A percentile compares a stretch with the other conserved stretches of the same genome.
Evolutionary conservation across 1,284 basidiomycete genomes (phyloP).

Genomic region (Heterobasidion parviporum): DNA sequence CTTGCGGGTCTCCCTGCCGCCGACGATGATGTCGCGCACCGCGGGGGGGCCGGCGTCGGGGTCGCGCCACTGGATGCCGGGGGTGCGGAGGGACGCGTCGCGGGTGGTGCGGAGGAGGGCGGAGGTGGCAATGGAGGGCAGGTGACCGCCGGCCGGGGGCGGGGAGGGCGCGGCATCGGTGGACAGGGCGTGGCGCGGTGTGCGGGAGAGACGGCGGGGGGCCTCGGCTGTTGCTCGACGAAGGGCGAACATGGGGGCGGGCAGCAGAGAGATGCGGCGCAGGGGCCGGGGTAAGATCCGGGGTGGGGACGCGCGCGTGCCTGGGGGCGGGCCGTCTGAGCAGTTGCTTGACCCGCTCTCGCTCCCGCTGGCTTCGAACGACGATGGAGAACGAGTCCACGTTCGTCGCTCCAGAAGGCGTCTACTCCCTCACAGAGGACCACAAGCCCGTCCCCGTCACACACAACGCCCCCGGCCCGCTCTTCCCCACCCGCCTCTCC

Average conservation of each 20-base stretch:
- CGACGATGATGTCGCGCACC: slow-evolving; percentile 45
- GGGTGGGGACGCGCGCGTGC: background rate
- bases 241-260: background rate
- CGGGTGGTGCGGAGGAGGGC: slow-evolving; percentile 52
- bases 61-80: slow-evolving; percentile 65
- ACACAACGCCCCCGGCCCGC: slow-evolving; percentile 34
- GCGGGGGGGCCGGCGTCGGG: slow-evolving; percentile 38
- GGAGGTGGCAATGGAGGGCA: slow-evolving; percentile 62
- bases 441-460: slow-evolving; percentile 56
- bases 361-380: no score
- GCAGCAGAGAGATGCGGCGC: background rate
- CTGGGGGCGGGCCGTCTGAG: background rate
- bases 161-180: slow-evolving; percentile 32
- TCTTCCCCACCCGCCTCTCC: slow-evolving; percentile 57
- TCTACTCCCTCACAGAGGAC: slow-evolving; percentile 80
- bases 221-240: background rate
- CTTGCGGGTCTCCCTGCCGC: slow-evolving; percentile 77
- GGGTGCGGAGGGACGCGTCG: slow-evolving; percentile 63
- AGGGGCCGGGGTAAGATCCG: slow-evolving; percentile 3
- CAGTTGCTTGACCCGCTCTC: no score
- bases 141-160: slow-evolving; percentile 67
- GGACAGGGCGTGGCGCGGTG: background rate
- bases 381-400: slow-evolving; percentile 72
- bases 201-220: background rate
- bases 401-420: slow-evolving; percentile 81